These are phyloP conservation scores for Nissolia schottii DNA, from an alignment of 306 rosid genomes.

Conservation along the genomic window DNA sequence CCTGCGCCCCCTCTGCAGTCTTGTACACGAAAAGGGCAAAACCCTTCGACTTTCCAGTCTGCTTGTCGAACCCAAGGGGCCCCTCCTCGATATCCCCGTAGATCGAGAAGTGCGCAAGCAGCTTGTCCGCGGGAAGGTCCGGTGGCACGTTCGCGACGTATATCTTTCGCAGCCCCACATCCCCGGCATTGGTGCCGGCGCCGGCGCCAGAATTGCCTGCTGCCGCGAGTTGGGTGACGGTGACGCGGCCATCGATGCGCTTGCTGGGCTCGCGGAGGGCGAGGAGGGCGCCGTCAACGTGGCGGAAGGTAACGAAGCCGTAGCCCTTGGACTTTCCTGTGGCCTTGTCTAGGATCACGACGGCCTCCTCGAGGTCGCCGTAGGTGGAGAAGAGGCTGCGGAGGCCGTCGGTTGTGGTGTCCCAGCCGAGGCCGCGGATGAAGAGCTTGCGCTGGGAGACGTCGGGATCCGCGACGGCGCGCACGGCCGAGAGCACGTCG, in stretches of 20 bases:
- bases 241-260: slow-evolving; percentile 91
- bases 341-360: slow-evolving; percentile 77
- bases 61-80: slow-evolving; percentile 91
- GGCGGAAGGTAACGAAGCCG: slow-evolving; percentile 83
- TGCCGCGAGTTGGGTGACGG: slow-evolving; percentile 95
- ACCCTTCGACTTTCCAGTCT: slow-evolving; percentile 85
- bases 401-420: slow-evolving; percentile 86
- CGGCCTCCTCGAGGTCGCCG: slow-evolving; percentile 92
- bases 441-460: slow-evolving; percentile 88
- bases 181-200: slow-evolving; percentile 29
- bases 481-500: slow-evolving; percentile 75
- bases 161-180: slow-evolving; percentile 63
- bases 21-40: slow-evolving; percentile 87
- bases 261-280: slow-evolving; percentile 96
- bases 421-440: slow-evolving; percentile 96
- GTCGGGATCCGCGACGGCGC: slow-evolving; percentile 67
- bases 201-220: slow-evolving; percentile 52
- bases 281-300: slow-evolving; percentile 79
- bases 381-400: slow-evolving; percentile 79
- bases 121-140: slow-evolving; percentile 77
- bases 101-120: slow-evolving; percentile 60
- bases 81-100: slow-evolving; percentile 98
- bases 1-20: slow-evolving; percentile 79
- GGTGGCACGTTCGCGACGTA: slow-evolving; percentile 89
- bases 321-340: slow-evolving; percentile 87